A percentile compares a stretch with the other conserved stretches of the same genome.
Conservation (phyloP, 2,329 filamentous ascomycete genomes). For the Malbranchea zuffiana region DNA sequence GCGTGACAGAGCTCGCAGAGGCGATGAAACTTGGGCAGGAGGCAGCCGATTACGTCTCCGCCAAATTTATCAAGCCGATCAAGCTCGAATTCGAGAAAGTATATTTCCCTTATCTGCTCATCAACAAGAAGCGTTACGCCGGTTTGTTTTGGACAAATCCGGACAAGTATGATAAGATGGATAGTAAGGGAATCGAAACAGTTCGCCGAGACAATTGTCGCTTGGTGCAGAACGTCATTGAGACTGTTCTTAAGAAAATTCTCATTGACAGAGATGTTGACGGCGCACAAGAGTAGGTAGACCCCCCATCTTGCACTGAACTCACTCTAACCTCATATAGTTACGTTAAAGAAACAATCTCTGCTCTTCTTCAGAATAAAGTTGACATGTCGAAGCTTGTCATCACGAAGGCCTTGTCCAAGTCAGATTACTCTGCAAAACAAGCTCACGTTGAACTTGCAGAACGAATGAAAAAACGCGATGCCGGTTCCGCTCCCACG, state of each 20-base stretch:
- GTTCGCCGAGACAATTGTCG: conserved; percentile 94
- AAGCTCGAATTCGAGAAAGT: conserved; percentile 99
- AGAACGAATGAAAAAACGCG: conserved; percentile 92
- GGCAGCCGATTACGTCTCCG: conserved; percentile 75
- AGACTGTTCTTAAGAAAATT: conserved; percentile 91
- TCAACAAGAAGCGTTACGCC: conserved; percentile 99
- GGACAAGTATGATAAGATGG: conserved; percentile 98
- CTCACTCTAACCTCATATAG: conserved; percentile 42
- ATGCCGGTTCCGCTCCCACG: conserved; percentile 82
- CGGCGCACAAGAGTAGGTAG: conserved; percentile 79
- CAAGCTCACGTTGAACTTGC: conserved; percentile 95
- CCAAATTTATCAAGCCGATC: conserved; percentile 91
- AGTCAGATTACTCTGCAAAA: conserved; percentile 78
- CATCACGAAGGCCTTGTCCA: conserved; percentile 93
- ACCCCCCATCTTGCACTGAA: background rate
- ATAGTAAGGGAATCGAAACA: conserved; percentile 98
- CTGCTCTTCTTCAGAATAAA: conserved; percentile 91
- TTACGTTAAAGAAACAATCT: conserved; percentile 93
- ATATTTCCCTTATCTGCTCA: conserved; percentile 92
- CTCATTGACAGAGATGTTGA: conserved; percentile 84
- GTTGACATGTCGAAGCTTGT: conserved; percentile 98
- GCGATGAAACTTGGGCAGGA: conserved; percentile 95
- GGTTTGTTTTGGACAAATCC: conserved; percentile 96
- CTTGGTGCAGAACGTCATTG: conserved; percentile 91
- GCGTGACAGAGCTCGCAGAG: conserved; percentile 71